phyloP scores from a whole-genome alignment of 805 yeast genomes.

The Candida argentea region DNA sequence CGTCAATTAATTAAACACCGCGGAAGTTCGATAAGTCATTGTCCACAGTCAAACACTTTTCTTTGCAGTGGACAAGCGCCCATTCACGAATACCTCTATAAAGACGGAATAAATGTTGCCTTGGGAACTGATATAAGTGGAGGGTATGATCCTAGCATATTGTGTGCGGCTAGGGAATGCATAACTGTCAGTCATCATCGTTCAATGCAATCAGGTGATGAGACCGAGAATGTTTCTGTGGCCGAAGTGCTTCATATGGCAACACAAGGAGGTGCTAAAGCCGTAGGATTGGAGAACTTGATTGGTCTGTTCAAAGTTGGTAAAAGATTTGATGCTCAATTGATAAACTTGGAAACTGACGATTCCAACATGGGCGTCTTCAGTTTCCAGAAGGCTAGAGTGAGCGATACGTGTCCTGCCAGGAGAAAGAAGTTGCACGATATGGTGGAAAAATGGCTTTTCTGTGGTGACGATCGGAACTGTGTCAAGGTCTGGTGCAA shows the following conservation, averaged over 20 bases:
- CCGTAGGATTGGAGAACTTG: slow-evolving; percentile 43
- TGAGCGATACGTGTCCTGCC: slow-evolving; percentile 5
- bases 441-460: slow-evolving; percentile 80
- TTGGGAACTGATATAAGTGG: slow-evolving; percentile 41
- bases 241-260: slow-evolving; percentile 72
- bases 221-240: slow-evolving; percentile 41
- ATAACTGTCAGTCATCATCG: slow-evolving; percentile 33
- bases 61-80: slow-evolving; percentile 88
- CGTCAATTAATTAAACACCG: slow-evolving; percentile 42
- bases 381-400: slow-evolving; percentile 52
- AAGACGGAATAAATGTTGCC: slow-evolving; percentile 62
- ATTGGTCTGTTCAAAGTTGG: slow-evolving; percentile 72
- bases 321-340: slow-evolving; percentile 75
- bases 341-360: slow-evolving; percentile 48
- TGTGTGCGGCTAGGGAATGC: slow-evolving; percentile 22
- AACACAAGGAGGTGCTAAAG: slow-evolving; percentile 84
- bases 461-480: slow-evolving; percentile 90
- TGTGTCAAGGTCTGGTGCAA: slow-evolving; percentile 72
- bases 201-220: slow-evolving; percentile 20
- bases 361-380: slow-evolving; percentile 66
- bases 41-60: slow-evolving; percentile 87
- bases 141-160: slow-evolving; percentile 31
- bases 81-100: slow-evolving; percentile 51
- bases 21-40: slow-evolving; percentile 73
- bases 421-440: slow-evolving; percentile 28